These are phyloP conservation scores for Malus domestica DNA, from an alignment of 306 rosid species.

Conservation along the genomic window DNA sequence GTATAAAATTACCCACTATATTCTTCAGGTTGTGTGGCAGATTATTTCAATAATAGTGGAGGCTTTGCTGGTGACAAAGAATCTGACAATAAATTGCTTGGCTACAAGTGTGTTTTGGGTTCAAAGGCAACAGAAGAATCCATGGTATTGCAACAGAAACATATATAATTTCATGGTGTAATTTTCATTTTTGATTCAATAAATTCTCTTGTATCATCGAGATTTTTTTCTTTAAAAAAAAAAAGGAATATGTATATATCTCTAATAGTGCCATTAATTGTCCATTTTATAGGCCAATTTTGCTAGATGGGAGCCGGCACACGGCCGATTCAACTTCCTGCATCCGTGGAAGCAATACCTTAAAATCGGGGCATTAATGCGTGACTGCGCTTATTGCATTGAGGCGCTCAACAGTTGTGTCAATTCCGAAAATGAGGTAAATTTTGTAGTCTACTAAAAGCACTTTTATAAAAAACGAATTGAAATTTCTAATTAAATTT, in stretches of 20 bases:
- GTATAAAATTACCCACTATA: not conserved
- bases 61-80: slow-evolving; percentile 23
- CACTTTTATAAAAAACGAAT: too few relatives aligned
- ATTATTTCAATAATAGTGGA: slow-evolving; percentile 29
- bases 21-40: slow-evolving; percentile 47
- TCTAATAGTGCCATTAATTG: not conserved
- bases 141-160: slow-evolving; percentile 35
- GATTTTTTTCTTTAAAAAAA: too few relatives aligned
- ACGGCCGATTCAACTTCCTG: slow-evolving; percentile 64
- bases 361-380: slow-evolving; percentile 63
- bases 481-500: too few relatives aligned
- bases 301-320: slow-evolving; percentile 91
- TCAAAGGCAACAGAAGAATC: slow-evolving; percentile 65
- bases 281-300: slow-evolving; percentile 55
- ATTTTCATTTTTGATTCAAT: too few relatives aligned
- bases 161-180: too few relatives aligned
- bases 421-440: slow-evolving; percentile 49
- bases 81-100: slow-evolving; percentile 27
- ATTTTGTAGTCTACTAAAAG: not conserved
- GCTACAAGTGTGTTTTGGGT: slow-evolving; percentile 58
- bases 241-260: not conserved
- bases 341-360: slow-evolving; percentile 91
- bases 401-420: slow-evolving; percentile 73
- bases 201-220: not conserved
- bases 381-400: slow-evolving; percentile 64